phyloP scores from a whole-genome alignment of 2,329 filamentous ascomycete species.

The Fusarium chlamydosporum region DNA sequence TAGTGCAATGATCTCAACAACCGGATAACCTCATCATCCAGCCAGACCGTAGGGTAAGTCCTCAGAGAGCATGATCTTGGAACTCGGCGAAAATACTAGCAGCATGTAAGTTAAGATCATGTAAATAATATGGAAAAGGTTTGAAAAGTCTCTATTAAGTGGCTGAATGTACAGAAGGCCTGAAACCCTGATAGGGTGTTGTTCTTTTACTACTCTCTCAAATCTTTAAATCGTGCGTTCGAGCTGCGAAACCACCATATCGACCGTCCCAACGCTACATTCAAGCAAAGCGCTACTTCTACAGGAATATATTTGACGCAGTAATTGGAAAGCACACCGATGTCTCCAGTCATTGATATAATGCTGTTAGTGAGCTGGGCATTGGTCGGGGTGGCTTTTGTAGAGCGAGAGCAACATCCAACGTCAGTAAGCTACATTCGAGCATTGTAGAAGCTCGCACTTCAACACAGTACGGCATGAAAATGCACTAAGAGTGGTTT shows the following conservation, averaged over 20 bases:
- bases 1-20: not conserved
- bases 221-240: not conserved
- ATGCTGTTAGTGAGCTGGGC: too few relatives aligned
- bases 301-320: accelerated
- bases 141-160: not conserved
- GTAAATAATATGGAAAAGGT: accelerated
- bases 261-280: not conserved
- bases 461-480: not conserved
- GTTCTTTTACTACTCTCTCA: not conserved
- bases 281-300: too few relatives aligned
- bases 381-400: not conserved
- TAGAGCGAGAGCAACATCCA: not conserved
- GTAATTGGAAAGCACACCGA: accelerated
- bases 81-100: not conserved
- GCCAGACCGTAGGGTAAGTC: not conserved
- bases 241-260: not conserved
- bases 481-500: too few relatives aligned
- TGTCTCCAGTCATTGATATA: too few relatives aligned
- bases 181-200: accelerated
- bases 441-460: too few relatives aligned
- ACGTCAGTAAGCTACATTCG: not conserved
- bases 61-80: not conserved
- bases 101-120: not conserved
- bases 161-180: too few relatives aligned
- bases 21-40: not conserved